Base-by-base conservation (phyloP, 805 yeast genomes). In the Brettanomyces custersianus region DNA sequence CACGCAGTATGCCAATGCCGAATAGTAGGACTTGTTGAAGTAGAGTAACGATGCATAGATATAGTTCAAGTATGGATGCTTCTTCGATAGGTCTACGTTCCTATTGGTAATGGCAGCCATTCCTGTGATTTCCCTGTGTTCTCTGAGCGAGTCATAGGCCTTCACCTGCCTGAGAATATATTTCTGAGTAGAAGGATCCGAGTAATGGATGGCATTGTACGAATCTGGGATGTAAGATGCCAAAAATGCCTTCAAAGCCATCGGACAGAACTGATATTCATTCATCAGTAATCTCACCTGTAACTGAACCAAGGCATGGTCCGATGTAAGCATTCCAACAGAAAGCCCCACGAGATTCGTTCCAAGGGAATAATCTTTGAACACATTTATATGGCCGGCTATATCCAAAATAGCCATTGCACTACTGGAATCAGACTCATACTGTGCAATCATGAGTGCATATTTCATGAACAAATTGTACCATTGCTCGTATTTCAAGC, bases 131-230 rank as follows among this genome's bases (percentile, higher is more conserved):
- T 67, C 66, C 29, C 68, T 70, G 8, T 65, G 58, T 8, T 62
- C 65, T 21, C 75, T 68, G 12, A 80, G 49, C 3, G 92, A 73
- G 54, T 92, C 98, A 53, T 74, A 77, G 0, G 95, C 94, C 52
- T 90, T 92, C 44, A 90, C 65, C 47, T 88, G 96, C 46, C 98
- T 74, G 41, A 92, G 61, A 43, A 90, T 78, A 52, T 77, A 90
- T 55, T 92, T 92, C 49, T 90, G 97, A 51, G 85, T 90, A 42
- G 85, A 83, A 24, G 85, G 77, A 33, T 81, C 78, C 34, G 84
- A 78, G 40, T 82, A 74, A 3, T 45, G 45, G n/a, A 38, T 43
- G 23, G 43, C 42, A 37, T 42, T 50, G 21, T 33, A 34, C 11
- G 34, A 41, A 8, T 43, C 45, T 16, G 62, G 55, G n/a, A 49